Evolutionary conservation across 2,329 filamentous ascomycete species (phyloP).

Genomic region (Curvularia lunata): DNA sequence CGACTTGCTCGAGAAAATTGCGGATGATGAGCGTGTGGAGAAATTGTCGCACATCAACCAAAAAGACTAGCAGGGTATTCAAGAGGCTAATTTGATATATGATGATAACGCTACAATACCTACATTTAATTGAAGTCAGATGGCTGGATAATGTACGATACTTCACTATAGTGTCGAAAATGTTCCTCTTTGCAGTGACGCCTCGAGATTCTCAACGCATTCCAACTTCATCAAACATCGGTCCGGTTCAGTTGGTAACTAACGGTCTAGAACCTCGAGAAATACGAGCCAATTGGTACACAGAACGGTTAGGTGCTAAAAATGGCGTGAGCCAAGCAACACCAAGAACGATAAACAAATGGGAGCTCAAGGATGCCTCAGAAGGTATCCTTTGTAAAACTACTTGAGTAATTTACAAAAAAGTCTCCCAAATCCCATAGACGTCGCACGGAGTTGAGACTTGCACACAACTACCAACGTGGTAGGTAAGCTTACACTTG

Average conservation of each 20-base stretch:
- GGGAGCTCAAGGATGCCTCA: not conserved
- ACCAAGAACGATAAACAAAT: not conserved
- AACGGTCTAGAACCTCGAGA: not conserved
- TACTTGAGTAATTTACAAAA: not conserved
- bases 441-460: not conserved
- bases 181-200: too few relatives aligned
- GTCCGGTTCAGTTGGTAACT: too few relatives aligned
- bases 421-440: not conserved
- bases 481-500: not conserved
- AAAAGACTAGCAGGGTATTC: not conserved
- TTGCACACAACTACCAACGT: not conserved
- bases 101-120: not conserved
- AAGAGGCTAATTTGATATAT: not conserved
- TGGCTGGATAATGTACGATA: not conserved
- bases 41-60: not conserved
- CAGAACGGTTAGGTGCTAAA: not conserved
- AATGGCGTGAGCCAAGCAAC: not conserved
- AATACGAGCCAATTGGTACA: not conserved
- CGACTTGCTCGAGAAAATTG: not conserved
- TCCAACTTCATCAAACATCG: too few relatives aligned
- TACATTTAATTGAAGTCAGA: not conserved
- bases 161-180: not conserved
- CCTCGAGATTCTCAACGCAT: too few relatives aligned
- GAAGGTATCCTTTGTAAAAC: not conserved
- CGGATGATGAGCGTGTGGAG: not conserved